Percentiles rank a stretch among this genome's conserved stretches.
Evolutionary conservation across 805 yeast species (phyloP).

Genomic region (Hanseniaspora nectarophila): DNA sequence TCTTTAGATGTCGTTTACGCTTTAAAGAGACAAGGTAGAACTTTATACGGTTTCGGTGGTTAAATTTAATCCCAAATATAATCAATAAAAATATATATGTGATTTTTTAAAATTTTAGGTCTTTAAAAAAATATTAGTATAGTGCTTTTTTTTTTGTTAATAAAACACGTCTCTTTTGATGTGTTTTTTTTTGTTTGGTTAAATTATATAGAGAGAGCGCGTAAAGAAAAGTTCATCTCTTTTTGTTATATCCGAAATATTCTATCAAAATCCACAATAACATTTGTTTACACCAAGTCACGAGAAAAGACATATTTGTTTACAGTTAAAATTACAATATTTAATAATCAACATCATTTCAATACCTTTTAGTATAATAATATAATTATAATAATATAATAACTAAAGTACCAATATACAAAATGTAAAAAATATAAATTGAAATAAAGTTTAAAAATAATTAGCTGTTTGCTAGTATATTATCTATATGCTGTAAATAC

Average conservation of each 20-base stretch:
- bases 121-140: too few species aligned
- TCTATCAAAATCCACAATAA: too few species aligned
- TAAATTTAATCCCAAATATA: slow-evolving; percentile 32
- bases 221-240: too few species aligned
- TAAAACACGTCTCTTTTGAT: neutral
- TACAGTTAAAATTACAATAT: neutral
- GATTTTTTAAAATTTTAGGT: slow-evolving; percentile 13
- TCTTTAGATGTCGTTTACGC: slow-evolving; percentile 97
- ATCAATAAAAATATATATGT: slow-evolving; percentile 6
- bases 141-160: neutral
- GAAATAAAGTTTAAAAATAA: neutral
- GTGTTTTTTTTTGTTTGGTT: neutral
- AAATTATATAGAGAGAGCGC: too few species aligned
- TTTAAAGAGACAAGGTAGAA: slow-evolving; percentile 98
- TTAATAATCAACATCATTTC: too few species aligned
- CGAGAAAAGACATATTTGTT: neutral
- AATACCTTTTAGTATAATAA: too few species aligned
- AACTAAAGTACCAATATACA: too few species aligned
- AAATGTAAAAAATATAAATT: neutral
- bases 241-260: neutral
- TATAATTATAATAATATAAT: too few species aligned
- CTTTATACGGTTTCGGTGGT: slow-evolving; percentile 99
- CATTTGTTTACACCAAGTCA: slow-evolving; percentile 1
- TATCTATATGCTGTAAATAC: neutral
- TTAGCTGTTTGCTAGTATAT: neutral